Evolutionary conservation across 371 early-diverging fungal genomes (phyloP).

Genomic region (Zancudomyces culisetae): DNA sequence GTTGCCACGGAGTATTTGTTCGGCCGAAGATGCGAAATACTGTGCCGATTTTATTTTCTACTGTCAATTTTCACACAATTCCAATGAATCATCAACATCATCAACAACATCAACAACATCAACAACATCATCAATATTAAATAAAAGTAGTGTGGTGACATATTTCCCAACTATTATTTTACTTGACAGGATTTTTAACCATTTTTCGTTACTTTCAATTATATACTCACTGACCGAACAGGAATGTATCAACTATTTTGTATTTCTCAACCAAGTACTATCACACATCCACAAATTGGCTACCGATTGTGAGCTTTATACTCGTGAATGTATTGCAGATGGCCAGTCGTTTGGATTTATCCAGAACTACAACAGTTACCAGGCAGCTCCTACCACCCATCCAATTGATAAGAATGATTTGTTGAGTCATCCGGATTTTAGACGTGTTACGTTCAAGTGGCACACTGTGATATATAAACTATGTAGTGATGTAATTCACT

Average conservation of each 20-base stretch:
- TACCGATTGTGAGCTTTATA: background rate
- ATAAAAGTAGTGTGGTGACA: no score
- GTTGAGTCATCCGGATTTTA: background rate
- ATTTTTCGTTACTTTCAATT: slow-evolving; percentile 21
- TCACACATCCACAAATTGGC: slow-evolving; percentile 21
- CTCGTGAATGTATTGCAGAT: background rate
- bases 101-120: slow-evolving; percentile 57
- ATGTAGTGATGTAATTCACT: background rate
- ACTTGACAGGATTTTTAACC: slow-evolving; percentile 41
- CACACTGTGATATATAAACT: background rate
- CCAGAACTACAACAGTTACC: background rate
- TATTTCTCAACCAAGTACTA: slow-evolving; percentile 40
- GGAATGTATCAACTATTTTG: slow-evolving; percentile 52
- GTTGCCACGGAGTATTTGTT: slow-evolving; percentile 50
- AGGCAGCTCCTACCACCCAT: background rate
- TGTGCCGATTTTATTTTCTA: slow-evolving; percentile 64
- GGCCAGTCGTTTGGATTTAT: background rate
- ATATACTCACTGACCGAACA: slow-evolving; percentile 48
- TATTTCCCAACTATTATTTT: slow-evolving; percentile 30
- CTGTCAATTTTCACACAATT: slow-evolving; percentile 50
- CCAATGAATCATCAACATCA: no score
- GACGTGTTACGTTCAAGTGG: background rate
- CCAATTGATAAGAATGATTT: background rate
- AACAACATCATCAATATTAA: no score
- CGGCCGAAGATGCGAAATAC: slow-evolving; percentile 61